Conservation (phyloP, 768 basidiomycete genomes). For the Mycena albidolilacea region DNA sequence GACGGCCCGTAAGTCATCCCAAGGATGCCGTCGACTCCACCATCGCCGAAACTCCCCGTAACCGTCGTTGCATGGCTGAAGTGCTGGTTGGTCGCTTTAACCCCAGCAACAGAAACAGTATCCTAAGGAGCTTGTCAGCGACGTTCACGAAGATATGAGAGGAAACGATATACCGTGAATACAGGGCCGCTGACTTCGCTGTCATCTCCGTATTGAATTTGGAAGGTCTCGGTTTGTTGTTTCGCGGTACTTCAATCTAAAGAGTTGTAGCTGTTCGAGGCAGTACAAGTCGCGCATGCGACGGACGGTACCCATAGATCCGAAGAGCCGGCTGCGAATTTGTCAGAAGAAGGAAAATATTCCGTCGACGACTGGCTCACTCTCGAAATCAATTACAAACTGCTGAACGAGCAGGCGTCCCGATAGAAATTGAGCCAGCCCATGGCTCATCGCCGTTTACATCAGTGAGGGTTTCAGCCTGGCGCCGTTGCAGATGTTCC, state of each 20-base stretch:
- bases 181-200: neutral
- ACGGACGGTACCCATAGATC: constrained; percentile 31
- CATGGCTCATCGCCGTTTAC: constrained; percentile 52
- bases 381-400: constrained; percentile 60
- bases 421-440: constrained; percentile 57
- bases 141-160: neutral
- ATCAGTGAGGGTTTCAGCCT: constrained; percentile 52
- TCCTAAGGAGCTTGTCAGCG: neutral
- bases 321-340: constrained; percentile 26
- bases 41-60: constrained; percentile 42
- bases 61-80: constrained; percentile 53
- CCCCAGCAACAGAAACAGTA: constrained; percentile 28
- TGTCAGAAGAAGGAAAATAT: neutral
- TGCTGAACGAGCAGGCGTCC: constrained; percentile 52
- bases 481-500: constrained; percentile 40
- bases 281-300: constrained; percentile 41
- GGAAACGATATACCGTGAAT: neutral
- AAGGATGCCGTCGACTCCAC: constrained; percentile 36
- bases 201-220: neutral
- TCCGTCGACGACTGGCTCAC: constrained; percentile 32
- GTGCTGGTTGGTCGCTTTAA: constrained; percentile 38
- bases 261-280: constrained; percentile 47
- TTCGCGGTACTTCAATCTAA: constrained; percentile 46
- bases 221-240: constrained; percentile 38
- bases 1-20: constrained; percentile 55